Evolutionary conservation across 371 early-diverging fungal species (phyloP).

Genomic region (Mortierella sp.): DNA sequence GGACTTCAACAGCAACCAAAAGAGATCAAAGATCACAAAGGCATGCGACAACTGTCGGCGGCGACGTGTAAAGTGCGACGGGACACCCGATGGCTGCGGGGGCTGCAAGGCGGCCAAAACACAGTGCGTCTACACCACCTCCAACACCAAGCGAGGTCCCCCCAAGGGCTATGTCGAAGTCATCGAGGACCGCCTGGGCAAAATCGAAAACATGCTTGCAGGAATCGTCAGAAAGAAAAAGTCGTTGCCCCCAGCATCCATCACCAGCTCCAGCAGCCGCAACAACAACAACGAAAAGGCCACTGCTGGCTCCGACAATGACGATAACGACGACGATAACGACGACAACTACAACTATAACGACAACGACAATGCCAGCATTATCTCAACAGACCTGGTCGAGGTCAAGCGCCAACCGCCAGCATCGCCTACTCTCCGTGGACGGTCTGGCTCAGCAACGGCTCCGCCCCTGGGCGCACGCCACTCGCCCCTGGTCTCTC

Average conservation of each 20-base stretch:
- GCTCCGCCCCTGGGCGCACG: slow-evolving; percentile 31
- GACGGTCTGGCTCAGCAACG: slow-evolving; percentile 40
- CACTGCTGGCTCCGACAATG: slow-evolving; percentile 4
- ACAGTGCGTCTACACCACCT: slow-evolving; percentile 65
- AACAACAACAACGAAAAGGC: slow-evolving; percentile 8
- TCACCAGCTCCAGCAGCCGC: neutral
- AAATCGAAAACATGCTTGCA: slow-evolving; percentile 72
- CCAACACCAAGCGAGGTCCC: slow-evolving; percentile 70
- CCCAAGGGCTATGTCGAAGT: slow-evolving; percentile 81
- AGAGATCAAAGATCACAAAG: slow-evolving; percentile 57
- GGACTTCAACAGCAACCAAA: slow-evolving; percentile 47
- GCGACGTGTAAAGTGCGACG: slow-evolving; percentile 69
- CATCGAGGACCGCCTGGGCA: slow-evolving; percentile 78
- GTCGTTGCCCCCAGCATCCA: slow-evolving; percentile 11
- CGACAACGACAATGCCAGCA: slow-evolving; percentile 39
- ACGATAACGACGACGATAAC: slow-evolving; percentile 14
- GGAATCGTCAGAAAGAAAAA: slow-evolving; percentile 60
- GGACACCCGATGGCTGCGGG: slow-evolving; percentile 60
- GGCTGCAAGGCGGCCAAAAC: slow-evolving; percentile 63
- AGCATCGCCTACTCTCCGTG: slow-evolving; percentile 41
- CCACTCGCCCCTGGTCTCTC: slow-evolving; percentile 52
- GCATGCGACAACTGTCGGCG: slow-evolving; percentile 64
- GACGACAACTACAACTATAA: slow-evolving; percentile 24
- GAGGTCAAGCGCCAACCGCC: slow-evolving; percentile 52
- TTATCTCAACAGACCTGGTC: slow-evolving; percentile 42